Evolutionary conservation across 164 flowering plant genomes (phyloP).

Genomic region (Buxus sempervirens): DNA sequence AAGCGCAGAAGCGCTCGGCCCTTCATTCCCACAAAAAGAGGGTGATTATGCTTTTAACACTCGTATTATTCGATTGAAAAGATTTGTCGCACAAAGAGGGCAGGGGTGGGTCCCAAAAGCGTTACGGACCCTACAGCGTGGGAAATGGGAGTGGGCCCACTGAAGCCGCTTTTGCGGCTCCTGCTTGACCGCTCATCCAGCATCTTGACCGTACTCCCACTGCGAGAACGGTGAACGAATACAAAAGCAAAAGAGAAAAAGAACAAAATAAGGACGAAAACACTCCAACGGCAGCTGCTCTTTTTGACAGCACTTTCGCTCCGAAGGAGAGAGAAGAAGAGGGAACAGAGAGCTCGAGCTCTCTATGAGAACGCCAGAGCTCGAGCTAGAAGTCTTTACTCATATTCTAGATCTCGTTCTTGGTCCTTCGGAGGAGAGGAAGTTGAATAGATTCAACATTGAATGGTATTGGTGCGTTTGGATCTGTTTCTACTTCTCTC

Average conservation of each 20-base stretch:
- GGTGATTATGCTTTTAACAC: too few relatives aligned
- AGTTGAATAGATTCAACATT: not conserved
- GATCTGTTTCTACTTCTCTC: not conserved
- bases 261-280: too few relatives aligned
- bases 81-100: slow-evolving; percentile 26
- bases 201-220: too few relatives aligned
- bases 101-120: slow-evolving; percentile 21
- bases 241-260: not conserved
- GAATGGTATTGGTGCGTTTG: not conserved
- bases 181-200: too few relatives aligned
- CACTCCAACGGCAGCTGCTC: not conserved
- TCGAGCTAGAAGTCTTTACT: slow-evolving; percentile 4
- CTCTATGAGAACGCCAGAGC: not conserved
- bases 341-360: not conserved
- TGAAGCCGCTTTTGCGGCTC: too few relatives aligned
- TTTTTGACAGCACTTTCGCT: not conserved
- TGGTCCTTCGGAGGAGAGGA: not conserved
- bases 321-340: slow-evolving; percentile 2
- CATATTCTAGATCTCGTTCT: slow-evolving; percentile 1
- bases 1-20: too few relatives aligned
- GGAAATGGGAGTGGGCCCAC: slow-evolving; percentile 4
- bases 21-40: too few relatives aligned
- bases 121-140: slow-evolving; percentile 1
- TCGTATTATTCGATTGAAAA: slow-evolving; percentile 13
- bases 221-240: too few relatives aligned